Conservation (phyloP, 805 yeast genomes). For the Teunomyces pallodes region DNA sequence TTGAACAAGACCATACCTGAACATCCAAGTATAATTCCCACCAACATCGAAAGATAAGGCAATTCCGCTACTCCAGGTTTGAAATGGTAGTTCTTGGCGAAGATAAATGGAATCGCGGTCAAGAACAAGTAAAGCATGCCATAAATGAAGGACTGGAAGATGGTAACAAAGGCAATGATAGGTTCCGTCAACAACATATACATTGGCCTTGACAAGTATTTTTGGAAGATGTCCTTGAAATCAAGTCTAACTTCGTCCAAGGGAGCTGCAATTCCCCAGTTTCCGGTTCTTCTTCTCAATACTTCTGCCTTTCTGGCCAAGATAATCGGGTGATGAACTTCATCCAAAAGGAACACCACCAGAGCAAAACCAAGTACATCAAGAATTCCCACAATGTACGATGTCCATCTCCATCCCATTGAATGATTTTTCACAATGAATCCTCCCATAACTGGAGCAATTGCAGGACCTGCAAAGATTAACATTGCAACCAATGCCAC, state of each 20-base stretch:
- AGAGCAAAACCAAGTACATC: too few relatives aligned
- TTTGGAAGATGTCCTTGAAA: constrained; percentile 55
- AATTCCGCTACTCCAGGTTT: constrained; percentile 63
- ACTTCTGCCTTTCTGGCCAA: too few relatives aligned
- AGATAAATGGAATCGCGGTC: constrained; percentile 71
- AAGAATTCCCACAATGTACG: constrained; percentile 34
- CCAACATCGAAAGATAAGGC: constrained; percentile 74
- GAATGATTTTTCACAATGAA: constrained; percentile 54
- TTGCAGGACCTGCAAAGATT: constrained; percentile 5
- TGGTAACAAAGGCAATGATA: constrained; percentile 60
- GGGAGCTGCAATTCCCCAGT: too few relatives aligned
- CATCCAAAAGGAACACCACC: too few relatives aligned
- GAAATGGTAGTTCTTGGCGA: constrained; percentile 50
- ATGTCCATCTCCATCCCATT: constrained; percentile 84
- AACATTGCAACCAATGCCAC: constrained; percentile 18
- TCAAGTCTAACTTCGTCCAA: too few relatives aligned
- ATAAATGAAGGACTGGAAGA: constrained; percentile 76
- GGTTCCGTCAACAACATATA: constrained; percentile 69
- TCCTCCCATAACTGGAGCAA: constrained; percentile 49
- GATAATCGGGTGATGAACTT: too few relatives aligned
- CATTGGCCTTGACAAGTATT: constrained; percentile 67
- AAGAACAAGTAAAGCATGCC: constrained; percentile 74
- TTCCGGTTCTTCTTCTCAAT: too few relatives aligned
- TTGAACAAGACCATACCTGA: constrained; percentile 53
- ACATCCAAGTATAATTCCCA: constrained; percentile 67